Conservation (phyloP, 495 filamentous ascomycete species). For the Xanthoparmelia taractica region DNA sequence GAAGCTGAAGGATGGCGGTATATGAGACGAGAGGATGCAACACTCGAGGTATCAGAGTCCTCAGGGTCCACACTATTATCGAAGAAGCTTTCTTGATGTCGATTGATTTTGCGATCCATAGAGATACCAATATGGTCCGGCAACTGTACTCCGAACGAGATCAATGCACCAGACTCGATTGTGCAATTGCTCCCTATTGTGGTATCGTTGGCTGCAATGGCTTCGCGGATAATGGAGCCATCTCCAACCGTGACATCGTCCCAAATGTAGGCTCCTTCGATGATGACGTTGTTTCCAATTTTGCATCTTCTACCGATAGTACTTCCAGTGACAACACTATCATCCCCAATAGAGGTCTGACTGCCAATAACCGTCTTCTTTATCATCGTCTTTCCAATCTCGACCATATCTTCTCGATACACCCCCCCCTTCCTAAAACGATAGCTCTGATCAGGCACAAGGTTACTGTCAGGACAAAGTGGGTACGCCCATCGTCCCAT, state of each 20-base stretch:
- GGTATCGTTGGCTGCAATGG: conserved; percentile 66
- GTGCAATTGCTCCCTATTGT: conserved; percentile 62
- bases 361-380: conserved; percentile 66
- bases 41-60: conserved; percentile 42
- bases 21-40: conserved; percentile 48
- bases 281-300: conserved; percentile 73
- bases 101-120: conserved; percentile 48
- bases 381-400: conserved; percentile 61
- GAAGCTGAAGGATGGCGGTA: conserved; percentile 63
- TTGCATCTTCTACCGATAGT: conserved; percentile 74
- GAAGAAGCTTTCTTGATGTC: conserved; percentile 43
- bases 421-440: conserved; percentile 54
- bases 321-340: conserved; percentile 58
- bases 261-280: conserved; percentile 86
- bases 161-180: conserved; percentile 61
- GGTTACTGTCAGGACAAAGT: conserved; percentile 83
- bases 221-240: conserved; percentile 56
- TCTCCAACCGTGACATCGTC: conserved; percentile 71
- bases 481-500: conserved; percentile 85
- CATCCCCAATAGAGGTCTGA: conserved; percentile 66
- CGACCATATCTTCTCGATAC: conserved; percentile 64
- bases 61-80: conserved; percentile 44
- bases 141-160: conserved; percentile 73
- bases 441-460: conserved; percentile 69
- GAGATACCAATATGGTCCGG: conserved; percentile 49